Evolutionary conservation across 352 stramenopile species (phyloP).

Genomic region (Phytophthora brassicae): DNA sequence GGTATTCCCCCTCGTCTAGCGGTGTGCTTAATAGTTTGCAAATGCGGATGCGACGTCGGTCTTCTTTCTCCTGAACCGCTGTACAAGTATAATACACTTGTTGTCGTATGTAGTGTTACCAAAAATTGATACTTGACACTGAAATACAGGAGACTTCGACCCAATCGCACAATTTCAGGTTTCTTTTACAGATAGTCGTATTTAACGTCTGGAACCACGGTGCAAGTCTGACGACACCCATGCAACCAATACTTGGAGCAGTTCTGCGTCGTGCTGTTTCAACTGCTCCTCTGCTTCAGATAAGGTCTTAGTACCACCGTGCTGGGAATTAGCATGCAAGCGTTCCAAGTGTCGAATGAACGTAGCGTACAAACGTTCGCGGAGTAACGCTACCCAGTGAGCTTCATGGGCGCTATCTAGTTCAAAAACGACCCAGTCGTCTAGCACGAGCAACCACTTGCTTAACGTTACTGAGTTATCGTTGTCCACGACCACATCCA

Average conservation of each 20-base stretch:
- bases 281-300: slow-evolving; percentile 24
- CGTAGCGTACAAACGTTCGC: slow-evolving; percentile 54
- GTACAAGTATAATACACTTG: neutral
- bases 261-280: slow-evolving; percentile 51
- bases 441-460: slow-evolving; percentile 60
- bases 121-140: too few species aligned
- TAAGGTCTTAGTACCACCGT: slow-evolving; percentile 7
- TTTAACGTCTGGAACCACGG: slow-evolving; percentile 7
- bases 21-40: slow-evolving; percentile 56
- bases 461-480: slow-evolving; percentile 3
- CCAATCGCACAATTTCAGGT: too few species aligned
- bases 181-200: too few species aligned
- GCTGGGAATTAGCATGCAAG: slow-evolving; percentile 41
- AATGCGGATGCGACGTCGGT: slow-evolving; percentile 56
- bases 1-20: slow-evolving; percentile 9
- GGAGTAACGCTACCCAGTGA: slow-evolving; percentile 48
- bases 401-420: slow-evolving; percentile 46
- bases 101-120: neutral
- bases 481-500: slow-evolving; percentile 6
- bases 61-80: slow-evolving; percentile 45
- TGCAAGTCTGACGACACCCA: slow-evolving; percentile 59
- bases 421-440: slow-evolving; percentile 80
- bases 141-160: too few species aligned
- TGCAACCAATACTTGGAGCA: slow-evolving; percentile 45
- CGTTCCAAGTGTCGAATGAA: slow-evolving; percentile 73